Evolutionary conservation across 2,329 filamentous ascomycete genomes (phyloP), one percentile per base, ranked within the genome.

Genomic region (Fusarium globosum): DNA sequence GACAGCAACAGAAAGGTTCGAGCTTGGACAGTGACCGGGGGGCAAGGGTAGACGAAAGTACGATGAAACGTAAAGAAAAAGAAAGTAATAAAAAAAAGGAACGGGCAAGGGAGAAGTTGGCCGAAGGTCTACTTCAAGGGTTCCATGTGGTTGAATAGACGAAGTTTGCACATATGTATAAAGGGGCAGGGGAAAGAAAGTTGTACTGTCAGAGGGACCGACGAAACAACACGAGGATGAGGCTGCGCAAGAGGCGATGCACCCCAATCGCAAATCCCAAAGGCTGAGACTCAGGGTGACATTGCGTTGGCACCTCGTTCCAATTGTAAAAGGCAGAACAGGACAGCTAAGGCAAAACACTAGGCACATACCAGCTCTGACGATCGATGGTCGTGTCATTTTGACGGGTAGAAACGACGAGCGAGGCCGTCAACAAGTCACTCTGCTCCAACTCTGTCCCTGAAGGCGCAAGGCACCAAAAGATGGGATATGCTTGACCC

Each of bases 301-400:
- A 65, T 70, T 57, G 65, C 38, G 58, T 36, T 23, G 63, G 43
- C 20, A 38, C 41, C 48, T 48, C 20, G 55, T 41, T 63, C 68
- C 42, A 62, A 49, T 59, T 58, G 42, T 43, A 72, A 73, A 69
- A 51, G 46, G 23, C 38, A 66, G 35, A 42, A 35, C 26, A 68
- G 51, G 51, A 53, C 36, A 68, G 58, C 55, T 66, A 62, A 56
- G 35, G 49, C 30, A 52, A 61, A 56, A 52, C 35, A 68, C 45
- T 46, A 58, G 48, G 65, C 49, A 89, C 88, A 78, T 88, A 90
- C 88, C 88, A 80, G 88, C 88, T 80, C 88, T 87, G 82, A 90
- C 85, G 76, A 90, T 89, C 76, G 86, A 85, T 78, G 88, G 88
- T 82, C 88, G 87, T 79, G 88, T 88, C 88, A 90, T 90, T 78